phyloP scores from a whole-genome alignment of 2,329 filamentous ascomycete species.

The Harringtonia lauricola region DNA sequence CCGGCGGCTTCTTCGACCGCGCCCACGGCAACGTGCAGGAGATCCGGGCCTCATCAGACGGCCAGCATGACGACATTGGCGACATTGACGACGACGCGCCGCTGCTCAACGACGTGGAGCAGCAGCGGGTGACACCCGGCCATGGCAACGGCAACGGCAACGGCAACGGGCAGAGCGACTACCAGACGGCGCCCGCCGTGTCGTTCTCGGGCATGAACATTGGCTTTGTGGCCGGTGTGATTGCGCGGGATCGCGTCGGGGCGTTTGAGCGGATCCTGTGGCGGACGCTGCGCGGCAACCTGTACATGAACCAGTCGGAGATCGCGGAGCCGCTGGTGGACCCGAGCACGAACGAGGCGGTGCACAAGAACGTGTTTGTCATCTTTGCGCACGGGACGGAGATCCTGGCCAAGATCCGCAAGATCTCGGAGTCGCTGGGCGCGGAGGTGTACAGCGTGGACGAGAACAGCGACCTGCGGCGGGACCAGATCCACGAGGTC shows the following conservation, averaged over 20 bases:
- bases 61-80: constrained; percentile 1
- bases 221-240: constrained; percentile 94
- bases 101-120: constrained; percentile 83
- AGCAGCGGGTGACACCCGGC: constrained; percentile 49
- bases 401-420: constrained; percentile 96
- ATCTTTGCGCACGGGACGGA: constrained; percentile 99
- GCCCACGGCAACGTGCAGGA: constrained; percentile 95
- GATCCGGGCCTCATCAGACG: constrained; percentile 76
- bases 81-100: constrained; percentile 71
- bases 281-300: constrained; percentile 90
- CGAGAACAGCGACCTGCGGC: constrained; percentile 88
- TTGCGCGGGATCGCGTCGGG: constrained; percentile 81
- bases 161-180: constrained; percentile 30
- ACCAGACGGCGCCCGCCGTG: constrained; percentile 23
- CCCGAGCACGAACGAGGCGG: constrained; percentile 80
- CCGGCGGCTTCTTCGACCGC: constrained; percentile 93
- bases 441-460: constrained; percentile 95
- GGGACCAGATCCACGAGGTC: constrained; percentile 95
- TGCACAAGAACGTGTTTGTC: constrained; percentile 97
- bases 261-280: constrained; percentile 96
- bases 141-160: neutral
- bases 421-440: constrained; percentile 95
- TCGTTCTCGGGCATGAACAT: constrained; percentile 98
- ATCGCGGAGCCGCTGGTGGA: constrained; percentile 90
- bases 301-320: constrained; percentile 99